Base-by-base conservation (phyloP, 768 basidiomycete species). In the Russula lepida region DNA sequence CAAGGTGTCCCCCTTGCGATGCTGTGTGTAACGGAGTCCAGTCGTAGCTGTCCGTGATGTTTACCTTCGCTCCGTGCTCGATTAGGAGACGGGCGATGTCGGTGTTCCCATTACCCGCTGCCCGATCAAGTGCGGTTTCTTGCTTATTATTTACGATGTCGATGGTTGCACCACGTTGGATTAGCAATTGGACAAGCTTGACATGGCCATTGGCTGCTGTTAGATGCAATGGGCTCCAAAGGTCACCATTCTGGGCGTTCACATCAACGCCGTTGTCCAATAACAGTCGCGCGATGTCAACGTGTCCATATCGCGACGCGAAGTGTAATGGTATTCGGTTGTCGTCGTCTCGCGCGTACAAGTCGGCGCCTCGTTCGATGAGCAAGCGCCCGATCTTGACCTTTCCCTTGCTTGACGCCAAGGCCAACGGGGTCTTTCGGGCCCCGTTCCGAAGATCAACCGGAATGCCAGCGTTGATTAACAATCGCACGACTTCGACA, bases 31-130 rank as follows among this genome's bases (percentile, higher is more conserved):
- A 37, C 13, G 48, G 49, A 13, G 56, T 62, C 28, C 47, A 32
- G 52, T 52, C 62, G 4, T 12, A 13, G 32, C 19, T 25, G 21
- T 59, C 32, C 1, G 8, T 13, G 4, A 43, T 5, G 4, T 47
- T 17, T 12, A 62, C 6, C 12, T 62, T 28, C 25, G 60, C 60
- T 44, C 56, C 60, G 15, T 39, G 32, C 13, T 62, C 56, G 56
- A 62, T 39, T 7, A 62, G 19, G 17, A 58, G 33, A 9, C 25
- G 41, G 11, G 27, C 60, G 21, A 37, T 6, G 8, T 62, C 32
- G 32, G 50, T 19, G 1, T 37, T 17, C 32, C 60, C 60, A 15
- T 51, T 32, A 19, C 39, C 23, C 4, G 56, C 47, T 23, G 56
- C 56, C n/a, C 37, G 37, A 21, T 62, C 27, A 6, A 62, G 55